These are phyloP conservation scores for Lachancea mirantina DNA, from an alignment of 805 yeast species.

Conservation along the genomic window DNA sequence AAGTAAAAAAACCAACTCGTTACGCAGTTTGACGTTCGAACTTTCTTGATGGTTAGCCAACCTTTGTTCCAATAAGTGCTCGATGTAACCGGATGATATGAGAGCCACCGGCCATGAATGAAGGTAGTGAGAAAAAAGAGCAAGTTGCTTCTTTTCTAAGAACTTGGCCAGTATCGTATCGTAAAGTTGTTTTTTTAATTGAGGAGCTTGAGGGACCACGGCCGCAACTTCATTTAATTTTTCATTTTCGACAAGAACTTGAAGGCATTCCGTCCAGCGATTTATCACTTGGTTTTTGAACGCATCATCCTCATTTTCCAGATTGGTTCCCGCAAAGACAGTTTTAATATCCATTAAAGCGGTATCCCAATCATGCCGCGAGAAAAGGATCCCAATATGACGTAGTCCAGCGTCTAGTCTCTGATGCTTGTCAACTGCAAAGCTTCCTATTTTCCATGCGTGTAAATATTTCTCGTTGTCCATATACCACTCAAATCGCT, in stretches of 20 bases:
- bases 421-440: conserved; percentile 42
- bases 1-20: conserved; percentile 46
- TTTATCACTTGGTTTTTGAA: conserved; percentile 22
- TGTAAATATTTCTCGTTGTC: conserved; percentile 46
- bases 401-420: conserved; percentile 55
- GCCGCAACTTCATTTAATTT: conserved; percentile 43
- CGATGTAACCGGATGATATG: conserved; percentile 42
- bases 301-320: conserved; percentile 17
- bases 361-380: conserved; percentile 41
- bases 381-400: conserved; percentile 34
- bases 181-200: conserved; percentile 37
- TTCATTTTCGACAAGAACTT: conserved; percentile 42
- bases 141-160: conserved; percentile 31
- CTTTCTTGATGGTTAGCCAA: conserved; percentile 31
- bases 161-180: conserved; percentile 42
- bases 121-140: conserved; percentile 38
- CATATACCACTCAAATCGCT: conserved; percentile 66
- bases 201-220: conserved; percentile 46
- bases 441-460: conserved; percentile 75
- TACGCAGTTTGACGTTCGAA: conserved; percentile 32
- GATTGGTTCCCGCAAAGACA: conserved; percentile 30
- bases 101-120: conserved; percentile 51
- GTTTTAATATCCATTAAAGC: conserved; percentile 45
- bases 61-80: conserved; percentile 40
- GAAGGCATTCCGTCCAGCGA: conserved; percentile 64